These are phyloP conservation scores for Nigrograna mackinnonii DNA, from an alignment of 2,329 filamentous ascomycete genomes.

Conservation along the genomic window DNA sequence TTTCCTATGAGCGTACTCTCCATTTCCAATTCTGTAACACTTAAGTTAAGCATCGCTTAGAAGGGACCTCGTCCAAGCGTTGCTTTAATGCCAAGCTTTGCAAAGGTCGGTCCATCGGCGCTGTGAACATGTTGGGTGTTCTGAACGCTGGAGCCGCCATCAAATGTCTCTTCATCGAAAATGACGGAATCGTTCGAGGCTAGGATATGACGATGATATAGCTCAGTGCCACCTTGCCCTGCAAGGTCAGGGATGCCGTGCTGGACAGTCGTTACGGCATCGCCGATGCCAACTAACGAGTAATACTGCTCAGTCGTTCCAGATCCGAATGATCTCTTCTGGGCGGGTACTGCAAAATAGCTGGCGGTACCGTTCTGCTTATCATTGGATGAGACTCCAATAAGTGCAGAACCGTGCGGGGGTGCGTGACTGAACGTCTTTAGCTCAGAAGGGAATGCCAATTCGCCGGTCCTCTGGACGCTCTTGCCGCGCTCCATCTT, in stretches of 20 bases:
- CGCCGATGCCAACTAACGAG: slow-evolving; percentile 52
- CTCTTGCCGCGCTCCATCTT: slow-evolving; percentile 54
- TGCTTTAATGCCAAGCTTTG: slow-evolving; percentile 20
- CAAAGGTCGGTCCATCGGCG: slow-evolving; percentile 22
- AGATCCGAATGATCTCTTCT: slow-evolving; percentile 53
- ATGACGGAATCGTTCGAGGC: slow-evolving; percentile 59
- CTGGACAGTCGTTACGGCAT: slow-evolving; percentile 12
- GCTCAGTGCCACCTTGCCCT: slow-evolving; percentile 29
- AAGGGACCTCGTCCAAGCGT: slow-evolving; percentile 35
- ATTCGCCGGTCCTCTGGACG: slow-evolving; percentile 48
- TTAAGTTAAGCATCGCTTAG: slow-evolving; percentile 5
- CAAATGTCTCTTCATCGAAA: slow-evolving; percentile 49
- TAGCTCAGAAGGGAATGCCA: slow-evolving; percentile 63
- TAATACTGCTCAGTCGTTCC: slow-evolving; percentile 63
- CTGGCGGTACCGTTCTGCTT: slow-evolving; percentile 61
- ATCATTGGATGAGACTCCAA: slow-evolving; percentile 52
- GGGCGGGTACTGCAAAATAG: slow-evolving; percentile 55
- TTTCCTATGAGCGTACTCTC: neutral
- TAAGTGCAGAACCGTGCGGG: slow-evolving; percentile 20
- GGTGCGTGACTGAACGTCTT: slow-evolving; percentile 53
- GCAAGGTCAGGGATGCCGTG: slow-evolving; percentile 7
- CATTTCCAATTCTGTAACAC: neutral
- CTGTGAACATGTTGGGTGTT: slow-evolving; percentile 7
- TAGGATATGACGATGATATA: slow-evolving; percentile 63
- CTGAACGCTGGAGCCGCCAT: slow-evolving; percentile 10